These are phyloP conservation scores for Phytophthora citrophthora DNA, from an alignment of 352 stramenopile genomes.

Conservation along the genomic window DNA sequence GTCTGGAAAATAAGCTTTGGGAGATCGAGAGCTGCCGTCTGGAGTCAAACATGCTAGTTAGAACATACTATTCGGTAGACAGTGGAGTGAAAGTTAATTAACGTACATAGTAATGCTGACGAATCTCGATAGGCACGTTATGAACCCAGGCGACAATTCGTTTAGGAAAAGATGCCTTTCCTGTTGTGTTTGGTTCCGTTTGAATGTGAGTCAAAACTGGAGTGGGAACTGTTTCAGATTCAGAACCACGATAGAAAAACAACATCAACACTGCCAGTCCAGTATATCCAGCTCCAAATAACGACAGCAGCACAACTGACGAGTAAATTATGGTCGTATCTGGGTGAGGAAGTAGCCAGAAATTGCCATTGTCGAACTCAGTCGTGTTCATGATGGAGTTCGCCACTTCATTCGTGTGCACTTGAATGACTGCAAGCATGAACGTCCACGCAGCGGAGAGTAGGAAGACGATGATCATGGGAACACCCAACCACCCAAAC, in stretches of 20 bases:
- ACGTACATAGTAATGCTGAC: constrained; percentile 24
- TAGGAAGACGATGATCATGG: constrained; percentile 44
- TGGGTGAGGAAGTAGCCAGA: constrained; percentile 46
- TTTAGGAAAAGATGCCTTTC: too few relatives aligned
- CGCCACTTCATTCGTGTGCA: constrained; percentile 31
- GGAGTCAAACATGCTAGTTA: background rate
- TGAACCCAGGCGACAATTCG: background rate
- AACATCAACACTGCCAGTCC: constrained; percentile 43
- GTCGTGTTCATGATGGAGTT: constrained; percentile 49
- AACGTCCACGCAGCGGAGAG: constrained; percentile 40
- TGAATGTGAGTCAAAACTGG: too few relatives aligned
- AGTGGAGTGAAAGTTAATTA: too few relatives aligned
- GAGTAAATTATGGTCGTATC: constrained; percentile 19
- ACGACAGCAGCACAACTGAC: constrained; percentile 23
- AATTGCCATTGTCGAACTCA: constrained; percentile 49
- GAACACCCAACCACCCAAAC: constrained; percentile 42
- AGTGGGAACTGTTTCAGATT: too few relatives aligned
- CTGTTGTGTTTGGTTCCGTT: too few relatives aligned
- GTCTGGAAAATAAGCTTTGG: constrained; percentile 60
- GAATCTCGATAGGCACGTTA: constrained; percentile 14
- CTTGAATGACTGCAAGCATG: constrained; percentile 42
- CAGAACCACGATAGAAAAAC: constrained; percentile 22
- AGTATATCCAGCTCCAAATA: constrained; percentile 42
- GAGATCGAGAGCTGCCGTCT: constrained; percentile 49
- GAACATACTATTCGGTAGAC: background rate